Conservation (phyloP, 805 yeast genomes). For the Lachancea cidri region DNA sequence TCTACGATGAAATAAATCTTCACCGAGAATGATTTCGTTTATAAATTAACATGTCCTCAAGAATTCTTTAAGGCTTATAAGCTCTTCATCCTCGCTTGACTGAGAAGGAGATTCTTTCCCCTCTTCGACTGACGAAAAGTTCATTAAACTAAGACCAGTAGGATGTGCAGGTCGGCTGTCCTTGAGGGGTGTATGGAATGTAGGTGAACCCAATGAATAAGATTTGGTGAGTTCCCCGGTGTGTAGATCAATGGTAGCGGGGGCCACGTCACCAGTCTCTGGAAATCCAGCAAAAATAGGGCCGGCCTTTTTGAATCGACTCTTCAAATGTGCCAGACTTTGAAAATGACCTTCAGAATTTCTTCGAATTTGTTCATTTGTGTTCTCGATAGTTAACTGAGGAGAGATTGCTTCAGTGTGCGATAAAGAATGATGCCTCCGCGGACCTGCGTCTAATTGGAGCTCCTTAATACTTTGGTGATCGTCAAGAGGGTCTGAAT, state of each 20-base stretch:
- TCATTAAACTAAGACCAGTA: neutral
- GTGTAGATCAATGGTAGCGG: neutral
- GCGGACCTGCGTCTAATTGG: neutral
- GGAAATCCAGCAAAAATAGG: slow-evolving; percentile 23
- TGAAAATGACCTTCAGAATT: slow-evolving; percentile 19
- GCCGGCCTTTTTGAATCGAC: slow-evolving; percentile 14
- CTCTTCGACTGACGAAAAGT: neutral
- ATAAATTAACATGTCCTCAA: neutral
- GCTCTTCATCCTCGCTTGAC: neutral
- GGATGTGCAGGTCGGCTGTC: neutral
- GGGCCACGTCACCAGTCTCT: slow-evolving; percentile 14
- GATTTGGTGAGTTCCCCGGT: neutral
- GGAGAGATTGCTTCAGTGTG: slow-evolving; percentile 9
- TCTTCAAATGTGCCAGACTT: slow-evolving; percentile 19
- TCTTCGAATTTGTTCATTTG: slow-evolving; percentile 28
- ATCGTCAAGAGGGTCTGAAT: neutral
- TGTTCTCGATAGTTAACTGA: slow-evolving; percentile 14
- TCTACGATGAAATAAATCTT: neutral
- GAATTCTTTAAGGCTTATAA: neutral
- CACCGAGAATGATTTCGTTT: neutral
- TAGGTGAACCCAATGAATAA: neutral
- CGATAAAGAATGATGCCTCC: neutral
- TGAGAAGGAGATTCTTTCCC: neutral
- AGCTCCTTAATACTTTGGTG: neutral
- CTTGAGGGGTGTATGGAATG: neutral